Evolutionary conservation across 2,329 filamentous ascomycete species (phyloP).

Genomic region (Diaporthe vaccinii): DNA sequence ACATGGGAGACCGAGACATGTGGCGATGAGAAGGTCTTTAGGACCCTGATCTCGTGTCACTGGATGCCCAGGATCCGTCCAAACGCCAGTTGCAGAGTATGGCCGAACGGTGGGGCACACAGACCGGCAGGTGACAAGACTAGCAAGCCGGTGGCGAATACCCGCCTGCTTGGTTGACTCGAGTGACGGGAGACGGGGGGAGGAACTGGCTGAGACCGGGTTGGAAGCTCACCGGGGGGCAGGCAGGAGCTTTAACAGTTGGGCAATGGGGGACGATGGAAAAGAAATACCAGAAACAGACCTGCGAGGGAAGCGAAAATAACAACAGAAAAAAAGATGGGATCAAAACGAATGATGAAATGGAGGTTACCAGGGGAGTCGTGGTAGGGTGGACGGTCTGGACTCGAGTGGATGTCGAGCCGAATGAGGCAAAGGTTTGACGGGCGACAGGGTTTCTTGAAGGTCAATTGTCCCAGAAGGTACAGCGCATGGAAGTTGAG

Average conservation of each 20-base stretch:
- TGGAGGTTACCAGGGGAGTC: slow-evolving; percentile 31
- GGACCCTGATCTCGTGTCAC: slow-evolving; percentile 43
- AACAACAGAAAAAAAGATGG: slow-evolving; percentile 35
- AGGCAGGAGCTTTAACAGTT: slow-evolving; percentile 18
- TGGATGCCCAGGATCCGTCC: slow-evolving; percentile 37
- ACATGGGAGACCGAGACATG: slow-evolving; percentile 40
- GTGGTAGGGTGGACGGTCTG: slow-evolving; percentile 34
- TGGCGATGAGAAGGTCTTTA: slow-evolving; percentile 41
- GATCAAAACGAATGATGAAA: slow-evolving; percentile 40
- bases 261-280: slow-evolving; percentile 10
- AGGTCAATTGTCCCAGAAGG: slow-evolving; percentile 35
- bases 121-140: slow-evolving; percentile 40
- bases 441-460: slow-evolving; percentile 32
- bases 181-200: slow-evolving; percentile 21
- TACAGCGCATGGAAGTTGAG: slow-evolving; percentile 37
- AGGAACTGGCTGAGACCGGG: slow-evolving; percentile 35
- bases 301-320: slow-evolving; percentile 30
- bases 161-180: slow-evolving; percentile 35
- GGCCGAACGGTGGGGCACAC: slow-evolving; percentile 42
- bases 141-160: slow-evolving; percentile 42
- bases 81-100: slow-evolving; percentile 40
- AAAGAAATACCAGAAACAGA: slow-evolving; percentile 29
- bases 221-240: slow-evolving; percentile 36
- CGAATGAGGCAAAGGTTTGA: slow-evolving; percentile 35
- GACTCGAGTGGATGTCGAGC: slow-evolving; percentile 35